phyloP scores from a whole-genome alignment of 2,329 filamentous ascomycete species.

The Arthrobotrys sphaeroides region DNA sequence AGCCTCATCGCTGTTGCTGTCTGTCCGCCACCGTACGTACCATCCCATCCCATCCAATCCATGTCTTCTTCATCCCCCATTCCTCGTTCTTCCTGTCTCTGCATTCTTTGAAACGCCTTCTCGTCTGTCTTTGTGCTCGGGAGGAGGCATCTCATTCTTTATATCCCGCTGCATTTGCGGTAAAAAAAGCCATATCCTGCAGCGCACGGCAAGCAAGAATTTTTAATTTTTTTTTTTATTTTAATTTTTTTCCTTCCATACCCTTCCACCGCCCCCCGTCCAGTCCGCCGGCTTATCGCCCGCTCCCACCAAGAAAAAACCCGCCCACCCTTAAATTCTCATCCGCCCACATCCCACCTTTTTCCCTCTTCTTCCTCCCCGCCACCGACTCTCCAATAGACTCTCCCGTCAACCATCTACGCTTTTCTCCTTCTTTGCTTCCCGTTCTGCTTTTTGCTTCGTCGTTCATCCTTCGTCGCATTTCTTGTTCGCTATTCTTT shows the following conservation, averaged over 20 bases:
- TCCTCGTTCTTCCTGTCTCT: neutral
- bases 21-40: neutral
- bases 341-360: constrained; percentile 12
- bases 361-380: constrained; percentile 44
- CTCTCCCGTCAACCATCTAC: constrained; percentile 56
- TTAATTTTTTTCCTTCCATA: neutral
- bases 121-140: constrained; percentile 17
- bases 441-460: constrained; percentile 54
- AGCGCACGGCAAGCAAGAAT: neutral
- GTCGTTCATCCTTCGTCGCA: constrained; percentile 54
- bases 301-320: neutral
- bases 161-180: constrained; percentile 11
- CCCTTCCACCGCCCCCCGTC: neutral
- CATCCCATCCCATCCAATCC: constrained; percentile 28
- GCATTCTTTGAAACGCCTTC: constrained; percentile 54
- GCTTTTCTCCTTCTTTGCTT: constrained; percentile 30
- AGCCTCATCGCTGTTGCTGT: neutral
- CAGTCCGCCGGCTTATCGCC: neutral
- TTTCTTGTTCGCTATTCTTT: constrained; percentile 56
- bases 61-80: constrained; percentile 52
- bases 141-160: neutral
- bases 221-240: neutral
- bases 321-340: constrained; percentile 10
- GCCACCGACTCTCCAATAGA: constrained; percentile 36
- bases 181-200: neutral